Conservation (phyloP, 176 grass and related monocot genomes). For the Oryza coarctata region DNA sequence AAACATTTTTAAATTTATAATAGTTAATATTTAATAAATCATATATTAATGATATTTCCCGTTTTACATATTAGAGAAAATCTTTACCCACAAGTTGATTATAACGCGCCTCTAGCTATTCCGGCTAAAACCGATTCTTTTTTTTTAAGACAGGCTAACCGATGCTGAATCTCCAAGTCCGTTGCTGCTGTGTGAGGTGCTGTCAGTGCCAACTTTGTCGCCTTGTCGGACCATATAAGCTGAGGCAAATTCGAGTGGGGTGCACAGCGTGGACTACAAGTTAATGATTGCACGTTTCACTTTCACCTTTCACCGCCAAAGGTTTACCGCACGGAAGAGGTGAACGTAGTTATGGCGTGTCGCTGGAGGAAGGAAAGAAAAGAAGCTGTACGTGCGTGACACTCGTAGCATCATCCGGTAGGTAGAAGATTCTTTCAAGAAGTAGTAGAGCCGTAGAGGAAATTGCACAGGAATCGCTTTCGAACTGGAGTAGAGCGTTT, state of each 20-base stretch:
- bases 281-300: neutral
- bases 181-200: no score
- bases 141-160: no score
- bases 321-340: neutral
- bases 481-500: neutral
- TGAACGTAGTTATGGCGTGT: neutral
- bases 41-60: no score
- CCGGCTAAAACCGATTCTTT: neutral
- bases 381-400: no score
- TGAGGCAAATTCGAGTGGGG: neutral
- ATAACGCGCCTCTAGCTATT: no score
- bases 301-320: neutral
- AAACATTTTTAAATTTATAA: no score
- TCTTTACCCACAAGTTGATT: no score
- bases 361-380: neutral
- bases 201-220: slow-evolving; percentile 6
- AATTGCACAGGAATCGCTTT: no score
- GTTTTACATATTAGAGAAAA: no score
- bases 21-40: no score
- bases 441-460: neutral
- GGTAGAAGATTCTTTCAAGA: neutral
- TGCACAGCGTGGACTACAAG: neutral
- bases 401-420: neutral
- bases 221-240: neutral
- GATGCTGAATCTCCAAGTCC: no score